Evolutionary conservation across 306 rosid species (phyloP), one percentile per base, ranked within the genome.

Genomic region (Vigna reflexopilosa): DNA sequence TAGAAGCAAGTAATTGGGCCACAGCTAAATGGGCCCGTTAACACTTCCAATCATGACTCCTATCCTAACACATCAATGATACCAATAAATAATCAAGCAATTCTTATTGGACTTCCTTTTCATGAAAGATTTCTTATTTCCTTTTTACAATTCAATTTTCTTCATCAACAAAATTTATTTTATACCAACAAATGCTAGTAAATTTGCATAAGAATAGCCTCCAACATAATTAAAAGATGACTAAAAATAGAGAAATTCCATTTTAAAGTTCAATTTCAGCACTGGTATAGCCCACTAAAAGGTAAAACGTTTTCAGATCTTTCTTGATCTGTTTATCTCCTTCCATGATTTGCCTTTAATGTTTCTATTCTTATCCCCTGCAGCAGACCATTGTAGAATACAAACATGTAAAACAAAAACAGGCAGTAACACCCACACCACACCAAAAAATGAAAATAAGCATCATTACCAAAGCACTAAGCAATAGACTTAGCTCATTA

Each of bases 381-480:
- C 74, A 20, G 65, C 24, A 63, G 79, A 42, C 42, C 36, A 15
- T 14, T 55, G 62, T 16, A 67, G 49, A 77, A 77, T 30, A 67
- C 20, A 71, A 62, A 57, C n/a, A 69, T 45, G 40, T 69, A 58
- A 24, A 40, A 70, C 11, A 7, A 22, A 63, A 47, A 34, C 9
- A 47, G 57, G 42, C 15, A 36, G 68, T 55, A 84, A 6, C 42
- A 77, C 67, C 2, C 36, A 57, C 19, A 57, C 16, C 47, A 48
- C 28, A 50, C 62, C 4, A 6, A 1, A 30, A 32, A 47, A 51
- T 30, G 62, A 70, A 70, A 45, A 47, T 67, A 45, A 20, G 51
- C 54, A 42, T 10, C 72, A 40, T 67, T 16, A 48, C 20, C 24
- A 47, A 56, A 73, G 44, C 49, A 38, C 66, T 62, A 67, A 45